Base-by-base conservation (phyloP, 352 stramenopile genomes). In the Phytopythium delawarense region DNA sequence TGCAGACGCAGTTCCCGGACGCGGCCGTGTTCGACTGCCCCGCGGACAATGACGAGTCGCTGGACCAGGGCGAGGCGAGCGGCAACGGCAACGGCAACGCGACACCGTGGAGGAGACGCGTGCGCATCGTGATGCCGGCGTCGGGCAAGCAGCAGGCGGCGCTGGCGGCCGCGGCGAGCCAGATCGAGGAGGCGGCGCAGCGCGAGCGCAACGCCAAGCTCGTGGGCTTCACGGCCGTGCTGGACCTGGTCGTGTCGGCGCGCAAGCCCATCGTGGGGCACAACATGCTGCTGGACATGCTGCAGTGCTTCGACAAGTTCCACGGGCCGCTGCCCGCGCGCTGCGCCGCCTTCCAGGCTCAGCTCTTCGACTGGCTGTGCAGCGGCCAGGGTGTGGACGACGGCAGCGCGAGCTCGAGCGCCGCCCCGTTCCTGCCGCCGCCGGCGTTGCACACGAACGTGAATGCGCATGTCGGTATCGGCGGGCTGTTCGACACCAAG, bases 291-390 rank as follows among this genome's bases (percentile, higher is more conserved):
- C 70, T 93, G n/a, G 84, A 93, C 50, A 64, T 88, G 57, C 85
- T 93, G 71, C 82, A 93, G 46, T 89, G 79, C 73, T 90, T 79
- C 63, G 77, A 84, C 45, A 93, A 91, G 53, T 93, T 93, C 61
- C 76, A 90, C 57, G 66, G 67, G 7, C 80, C 79, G 4, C 59
- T 91, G n/a, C 84, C 84, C 1, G 40, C 51, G 4, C 66, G 70
- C 11, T 93, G 84, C 64, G 62, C 79, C 8, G 66, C 72, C 40
- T 93, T 93, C 61, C 63, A 88, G 50, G 70, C 71, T 23, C 62
- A 90, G 34, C 55, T 93, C 9, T 61, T 78, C 58, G 61, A 65
- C 4, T 93, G 84, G 84, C 59, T 90, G 28, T 66, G 67, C 21
- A 52, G 44, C 16, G 59, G 62, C 7, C 12, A 32, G 12, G 44